These are phyloP conservation scores for Argentina anserina DNA, from an alignment of 306 rosid genomes.

Conservation along the genomic window DNA sequence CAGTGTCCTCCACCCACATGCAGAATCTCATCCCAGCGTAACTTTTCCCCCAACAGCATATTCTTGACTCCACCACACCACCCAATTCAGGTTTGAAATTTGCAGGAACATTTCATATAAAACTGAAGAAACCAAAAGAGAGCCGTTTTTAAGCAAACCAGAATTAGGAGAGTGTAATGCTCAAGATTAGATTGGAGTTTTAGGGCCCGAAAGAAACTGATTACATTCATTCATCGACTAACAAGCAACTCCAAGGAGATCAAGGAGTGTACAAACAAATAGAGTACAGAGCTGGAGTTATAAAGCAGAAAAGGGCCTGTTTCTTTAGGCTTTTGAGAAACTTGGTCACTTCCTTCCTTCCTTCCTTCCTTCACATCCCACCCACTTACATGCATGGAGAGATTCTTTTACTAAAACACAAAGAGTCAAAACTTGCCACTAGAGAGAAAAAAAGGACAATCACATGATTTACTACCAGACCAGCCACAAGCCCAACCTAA, in stretches of 20 bases:
- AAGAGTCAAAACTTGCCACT: conserved; percentile 84
- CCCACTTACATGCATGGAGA: conserved; percentile 65
- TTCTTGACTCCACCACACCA: conserved; percentile 11
- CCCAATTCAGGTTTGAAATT: neutral
- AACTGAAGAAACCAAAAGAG: neutral
- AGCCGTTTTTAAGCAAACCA: neutral
- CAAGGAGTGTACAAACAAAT: conserved; percentile 62
- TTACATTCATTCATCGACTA: conserved; percentile 33
- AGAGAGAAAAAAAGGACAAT: conserved; percentile 32
- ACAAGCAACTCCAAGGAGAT: conserved; percentile 63
- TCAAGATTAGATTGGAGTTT: neutral
- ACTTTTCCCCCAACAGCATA: conserved; percentile 14
- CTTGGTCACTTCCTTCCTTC: conserved; percentile 38
- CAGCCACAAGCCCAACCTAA: conserved; percentile 31
- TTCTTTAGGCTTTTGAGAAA: conserved; percentile 70
- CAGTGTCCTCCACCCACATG: conserved; percentile 55
- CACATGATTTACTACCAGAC: conserved; percentile 14
- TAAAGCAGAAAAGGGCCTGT: conserved; percentile 35
- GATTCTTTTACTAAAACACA: conserved; percentile 44
- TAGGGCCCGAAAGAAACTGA: neutral
- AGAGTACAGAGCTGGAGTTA: conserved; percentile 44
- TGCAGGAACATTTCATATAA: neutral
- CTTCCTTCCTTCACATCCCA: conserved; percentile 30
- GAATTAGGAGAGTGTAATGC: neutral
- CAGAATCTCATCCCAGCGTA: conserved; percentile 15